Conservation (phyloP, 306 rosid species). For the Potentilla sterilis region DNA sequence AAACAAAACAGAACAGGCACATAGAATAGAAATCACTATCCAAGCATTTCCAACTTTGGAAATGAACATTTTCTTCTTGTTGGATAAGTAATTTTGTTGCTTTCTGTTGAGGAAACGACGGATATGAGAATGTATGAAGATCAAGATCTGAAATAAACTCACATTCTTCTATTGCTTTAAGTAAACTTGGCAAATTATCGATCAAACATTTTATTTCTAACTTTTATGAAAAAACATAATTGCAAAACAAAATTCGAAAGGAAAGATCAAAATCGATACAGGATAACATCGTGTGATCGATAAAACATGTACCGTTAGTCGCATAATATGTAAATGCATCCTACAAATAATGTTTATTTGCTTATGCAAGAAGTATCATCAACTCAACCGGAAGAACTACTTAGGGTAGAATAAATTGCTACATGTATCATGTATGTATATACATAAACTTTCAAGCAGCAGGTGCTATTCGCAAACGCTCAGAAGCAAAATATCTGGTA, state of each 20-base stretch:
- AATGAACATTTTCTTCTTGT: not conserved
- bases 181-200: too few species aligned
- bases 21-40: not conserved
- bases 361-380: not conserved
- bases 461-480: not conserved
- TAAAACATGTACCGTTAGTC: not conserved
- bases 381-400: not conserved
- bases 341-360: not conserved
- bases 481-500: not conserved
- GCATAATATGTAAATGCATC: too few species aligned
- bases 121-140: not conserved
- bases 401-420: too few species aligned
- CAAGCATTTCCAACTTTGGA: not conserved
- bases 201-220: not conserved
- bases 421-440: not conserved
- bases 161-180: not conserved
- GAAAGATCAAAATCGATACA: not conserved
- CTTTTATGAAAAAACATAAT: not conserved
- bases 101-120: not conserved
- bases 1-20: not conserved
- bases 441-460: not conserved
- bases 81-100: not conserved
- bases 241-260: too few species aligned
- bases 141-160: too few species aligned
- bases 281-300: not conserved